These are phyloP conservation scores for Citrullus amarus DNA, from an alignment of 306 rosid genomes.

Conservation along the genomic window DNA sequence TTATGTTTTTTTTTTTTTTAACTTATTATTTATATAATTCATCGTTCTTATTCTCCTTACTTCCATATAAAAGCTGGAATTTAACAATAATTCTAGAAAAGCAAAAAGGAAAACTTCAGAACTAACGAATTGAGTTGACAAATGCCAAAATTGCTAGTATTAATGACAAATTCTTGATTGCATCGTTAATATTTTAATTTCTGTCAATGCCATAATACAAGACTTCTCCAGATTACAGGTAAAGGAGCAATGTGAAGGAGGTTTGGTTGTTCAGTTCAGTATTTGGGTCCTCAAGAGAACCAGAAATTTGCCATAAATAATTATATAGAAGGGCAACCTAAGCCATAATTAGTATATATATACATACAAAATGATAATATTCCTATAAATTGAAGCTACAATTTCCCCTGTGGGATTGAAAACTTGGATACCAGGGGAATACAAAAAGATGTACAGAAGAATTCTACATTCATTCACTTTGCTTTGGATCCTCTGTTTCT, in stretches of 20 bases:
- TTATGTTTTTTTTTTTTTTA: too few species aligned
- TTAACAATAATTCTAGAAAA: too few species aligned
- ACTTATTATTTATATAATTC: too few species aligned
- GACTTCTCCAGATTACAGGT: neutral
- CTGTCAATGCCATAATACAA: neutral
- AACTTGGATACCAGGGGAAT: neutral
- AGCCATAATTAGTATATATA: neutral
- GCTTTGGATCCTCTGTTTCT: neutral
- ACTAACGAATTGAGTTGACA: neutral
- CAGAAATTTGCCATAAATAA: neutral
- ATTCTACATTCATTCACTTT: neutral
- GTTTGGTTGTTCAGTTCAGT: neutral
- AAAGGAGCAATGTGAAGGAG: neutral
- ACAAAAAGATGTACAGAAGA: constrained; percentile 2
- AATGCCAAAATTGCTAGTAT: neutral
- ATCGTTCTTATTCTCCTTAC: too few species aligned
- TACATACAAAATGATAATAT: neutral
- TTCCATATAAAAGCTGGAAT: too few species aligned
- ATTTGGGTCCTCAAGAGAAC: neutral
- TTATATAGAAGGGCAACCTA: neutral
- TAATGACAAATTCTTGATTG: neutral
- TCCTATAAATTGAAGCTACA: neutral
- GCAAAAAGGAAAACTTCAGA: too few species aligned
- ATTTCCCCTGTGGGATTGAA: neutral
- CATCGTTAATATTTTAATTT: neutral